phyloP scores from a whole-genome alignment of 371 early-diverging fungal genomes.

The Lichtheimia ramosa region DNA sequence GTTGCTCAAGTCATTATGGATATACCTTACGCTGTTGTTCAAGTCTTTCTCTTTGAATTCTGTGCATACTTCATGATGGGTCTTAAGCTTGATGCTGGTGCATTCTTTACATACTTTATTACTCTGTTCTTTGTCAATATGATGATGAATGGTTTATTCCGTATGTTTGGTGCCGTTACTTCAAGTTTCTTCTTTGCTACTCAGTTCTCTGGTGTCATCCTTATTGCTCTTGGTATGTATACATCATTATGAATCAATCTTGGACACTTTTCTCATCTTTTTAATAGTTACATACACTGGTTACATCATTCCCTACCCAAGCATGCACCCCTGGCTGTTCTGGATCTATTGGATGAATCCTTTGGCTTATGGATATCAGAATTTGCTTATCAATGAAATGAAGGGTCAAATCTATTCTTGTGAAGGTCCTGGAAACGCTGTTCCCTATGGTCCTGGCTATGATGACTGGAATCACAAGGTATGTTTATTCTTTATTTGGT shows the following conservation, averaged over 20 bases:
- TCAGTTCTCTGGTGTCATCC: constrained; percentile 40
- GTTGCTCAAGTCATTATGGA: constrained; percentile 56
- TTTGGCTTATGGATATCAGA: constrained; percentile 20
- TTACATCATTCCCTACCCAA: constrained; percentile 30
- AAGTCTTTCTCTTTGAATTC: constrained; percentile 50
- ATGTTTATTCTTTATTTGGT: too few species aligned
- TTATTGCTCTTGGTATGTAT: constrained; percentile 27
- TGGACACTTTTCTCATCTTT: background rate
- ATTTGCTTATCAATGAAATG: constrained; percentile 68
- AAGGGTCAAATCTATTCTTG: constrained; percentile 32
- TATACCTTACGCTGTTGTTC: constrained; percentile 33
- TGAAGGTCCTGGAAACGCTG: constrained; percentile 38
- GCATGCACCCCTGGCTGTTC: constrained; percentile 55
- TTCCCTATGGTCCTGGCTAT: constrained; percentile 48
- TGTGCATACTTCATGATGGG: constrained; percentile 46
- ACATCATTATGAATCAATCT: background rate
- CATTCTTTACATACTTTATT: constrained; percentile 44
- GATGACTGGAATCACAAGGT: constrained; percentile 48
- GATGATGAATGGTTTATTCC: constrained; percentile 46
- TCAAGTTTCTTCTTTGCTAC: constrained; percentile 46
- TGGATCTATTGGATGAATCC: constrained; percentile 29
- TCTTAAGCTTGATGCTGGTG: constrained; percentile 39
- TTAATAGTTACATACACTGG: constrained; percentile 13
- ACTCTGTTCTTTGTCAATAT: constrained; percentile 30
- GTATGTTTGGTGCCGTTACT: constrained; percentile 46